phyloP scores from a whole-genome alignment of 225 moss, liverwort and hornwort genomes.

The Marchantia paleacea region DNA sequence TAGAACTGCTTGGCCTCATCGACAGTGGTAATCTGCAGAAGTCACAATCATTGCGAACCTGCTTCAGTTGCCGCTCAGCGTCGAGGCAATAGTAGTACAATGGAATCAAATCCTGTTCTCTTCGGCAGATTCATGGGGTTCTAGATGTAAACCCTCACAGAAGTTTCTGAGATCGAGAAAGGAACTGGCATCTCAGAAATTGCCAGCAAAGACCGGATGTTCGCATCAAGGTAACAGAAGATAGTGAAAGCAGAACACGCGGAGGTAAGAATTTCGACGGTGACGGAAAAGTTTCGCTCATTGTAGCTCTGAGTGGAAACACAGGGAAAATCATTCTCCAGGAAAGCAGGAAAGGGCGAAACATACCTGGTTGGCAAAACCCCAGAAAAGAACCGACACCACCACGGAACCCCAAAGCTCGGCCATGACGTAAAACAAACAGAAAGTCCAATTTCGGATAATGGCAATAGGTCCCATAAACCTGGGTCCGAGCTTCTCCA shows the following conservation, averaged over 20 bases:
- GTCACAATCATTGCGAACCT: too few species aligned
- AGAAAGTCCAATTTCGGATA: slow-evolving; percentile 96
- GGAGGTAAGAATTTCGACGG: not conserved
- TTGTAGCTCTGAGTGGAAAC: not conserved
- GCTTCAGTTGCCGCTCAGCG: too few species aligned
- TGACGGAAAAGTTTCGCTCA: not conserved
- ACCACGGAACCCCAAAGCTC: slow-evolving; percentile 99
- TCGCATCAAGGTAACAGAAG: too few species aligned
- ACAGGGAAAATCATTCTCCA: too few species aligned
- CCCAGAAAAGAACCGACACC: slow-evolving; percentile 99
- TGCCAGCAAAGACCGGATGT: not conserved
- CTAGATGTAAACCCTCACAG: too few species aligned
- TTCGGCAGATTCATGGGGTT: too few species aligned
- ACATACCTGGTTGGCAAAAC: slow-evolving; percentile 94
- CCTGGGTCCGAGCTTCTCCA: slow-evolving; percentile 67
- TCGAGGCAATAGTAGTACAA: too few species aligned
- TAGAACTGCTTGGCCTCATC: slow-evolving; percentile 99
- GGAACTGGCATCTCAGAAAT: not conserved
- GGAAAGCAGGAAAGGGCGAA: not conserved
- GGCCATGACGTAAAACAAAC: slow-evolving; percentile 98
- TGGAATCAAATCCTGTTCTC: too few species aligned
- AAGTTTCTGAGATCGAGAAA: not conserved
- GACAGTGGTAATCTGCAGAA: slow-evolving; percentile 86
- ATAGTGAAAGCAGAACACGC: not conserved
- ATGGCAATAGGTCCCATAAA: slow-evolving; percentile 97